Percentiles rank a stretch among this genome's conserved stretches.
Conservation (phyloP, 495 filamentous ascomycete species). For the Aspergillus taichungensis region DNA sequence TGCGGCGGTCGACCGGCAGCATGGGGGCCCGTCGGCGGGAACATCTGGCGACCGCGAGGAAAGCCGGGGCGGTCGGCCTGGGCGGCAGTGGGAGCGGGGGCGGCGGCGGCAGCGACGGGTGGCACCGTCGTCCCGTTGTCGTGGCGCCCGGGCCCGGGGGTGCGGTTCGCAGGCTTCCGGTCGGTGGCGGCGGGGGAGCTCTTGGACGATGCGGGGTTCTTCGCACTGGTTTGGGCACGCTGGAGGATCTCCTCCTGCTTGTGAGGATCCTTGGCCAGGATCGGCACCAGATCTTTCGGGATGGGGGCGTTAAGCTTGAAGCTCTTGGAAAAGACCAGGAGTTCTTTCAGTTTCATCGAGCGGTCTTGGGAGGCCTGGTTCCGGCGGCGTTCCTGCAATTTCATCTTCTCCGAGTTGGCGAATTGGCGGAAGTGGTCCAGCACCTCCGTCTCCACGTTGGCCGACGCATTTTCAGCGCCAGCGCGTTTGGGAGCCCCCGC, state of each 20-base stretch:
- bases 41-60: slow-evolving; percentile 33
- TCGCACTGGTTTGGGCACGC: slow-evolving; percentile 61
- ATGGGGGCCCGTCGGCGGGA: slow-evolving; percentile 40
- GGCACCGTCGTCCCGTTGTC: slow-evolving; percentile 19
- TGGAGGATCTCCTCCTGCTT: slow-evolving; percentile 92
- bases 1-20: slow-evolving; percentile 29
- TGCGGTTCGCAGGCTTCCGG: slow-evolving; percentile 25
- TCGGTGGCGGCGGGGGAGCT: slow-evolving; percentile 23
- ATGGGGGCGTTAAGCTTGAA: slow-evolving; percentile 93
- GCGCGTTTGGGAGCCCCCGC: slow-evolving; percentile 18
- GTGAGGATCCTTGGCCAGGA: slow-evolving; percentile 86
- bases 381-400: slow-evolving; percentile 61
- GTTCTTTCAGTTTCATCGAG: slow-evolving; percentile 80
- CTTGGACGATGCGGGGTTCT: slow-evolving; percentile 46
- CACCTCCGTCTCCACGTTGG: slow-evolving; percentile 71
- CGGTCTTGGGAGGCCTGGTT: slow-evolving; percentile 63
- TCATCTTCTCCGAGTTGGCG: slow-evolving; percentile 64
- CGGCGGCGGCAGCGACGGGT: too few relatives aligned
- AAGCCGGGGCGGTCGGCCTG: slow-evolving; percentile 38
- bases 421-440: slow-evolving; percentile 76
- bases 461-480: slow-evolving; percentile 52
- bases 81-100: slow-evolving; percentile 14
- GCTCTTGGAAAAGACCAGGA: slow-evolving; percentile 87
- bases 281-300: slow-evolving; percentile 82
- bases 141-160: slow-evolving; percentile 18